These are phyloP conservation scores for Eutypella sp. DNA, from an alignment of 2,329 filamentous ascomycete species.

Conservation along the genomic window DNA sequence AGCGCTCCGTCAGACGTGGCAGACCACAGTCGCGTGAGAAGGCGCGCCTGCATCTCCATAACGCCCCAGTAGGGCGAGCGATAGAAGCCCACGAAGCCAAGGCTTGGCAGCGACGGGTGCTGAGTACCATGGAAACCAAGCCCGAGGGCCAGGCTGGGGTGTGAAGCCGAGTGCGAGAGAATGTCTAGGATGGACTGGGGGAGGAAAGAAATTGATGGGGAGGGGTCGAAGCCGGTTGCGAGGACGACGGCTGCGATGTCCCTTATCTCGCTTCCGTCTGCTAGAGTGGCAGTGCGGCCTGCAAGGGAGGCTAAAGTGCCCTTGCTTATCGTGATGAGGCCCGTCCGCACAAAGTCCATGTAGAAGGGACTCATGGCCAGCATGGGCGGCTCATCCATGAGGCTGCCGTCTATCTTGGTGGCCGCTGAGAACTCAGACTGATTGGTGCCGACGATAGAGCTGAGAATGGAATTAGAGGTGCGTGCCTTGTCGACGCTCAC, in stretches of 20 bases:
- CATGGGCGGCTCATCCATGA: constrained; percentile 52
- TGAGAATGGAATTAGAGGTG: constrained; percentile 47
- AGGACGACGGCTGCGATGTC: constrained; percentile 64
- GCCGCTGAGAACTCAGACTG: constrained; percentile 46
- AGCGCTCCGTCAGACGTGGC: constrained; percentile 11
- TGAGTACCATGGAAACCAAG: constrained; percentile 64
- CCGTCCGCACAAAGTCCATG: constrained; percentile 65
- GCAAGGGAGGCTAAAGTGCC: constrained; percentile 40
- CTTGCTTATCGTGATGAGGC: constrained; percentile 46
- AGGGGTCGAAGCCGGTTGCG: constrained; percentile 70
- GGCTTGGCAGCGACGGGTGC: constrained; percentile 52
- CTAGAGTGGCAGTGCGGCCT: constrained; percentile 31
- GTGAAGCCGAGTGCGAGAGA: constrained; percentile 52
- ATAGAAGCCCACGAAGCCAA: constrained; percentile 82
- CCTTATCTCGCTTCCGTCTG: constrained; percentile 33
- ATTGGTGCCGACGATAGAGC: constrained; percentile 44
- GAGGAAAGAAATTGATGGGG: constrained; percentile 60
- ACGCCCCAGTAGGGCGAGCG: constrained; percentile 81
- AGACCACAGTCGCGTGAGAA: constrained; percentile 59
- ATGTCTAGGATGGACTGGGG: constrained; percentile 47
- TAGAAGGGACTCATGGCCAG: constrained; percentile 70
- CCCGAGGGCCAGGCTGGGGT: constrained; percentile 56
- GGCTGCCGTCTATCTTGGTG: constrained; percentile 33
- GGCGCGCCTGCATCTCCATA: constrained; percentile 79
- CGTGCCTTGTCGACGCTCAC: constrained; percentile 55